Percentiles rank a stretch among this genome's conserved stretches.
phyloP scores from a whole-genome alignment of 1,139 yeast species.

The Cylindricascospora bacillispora region DNA sequence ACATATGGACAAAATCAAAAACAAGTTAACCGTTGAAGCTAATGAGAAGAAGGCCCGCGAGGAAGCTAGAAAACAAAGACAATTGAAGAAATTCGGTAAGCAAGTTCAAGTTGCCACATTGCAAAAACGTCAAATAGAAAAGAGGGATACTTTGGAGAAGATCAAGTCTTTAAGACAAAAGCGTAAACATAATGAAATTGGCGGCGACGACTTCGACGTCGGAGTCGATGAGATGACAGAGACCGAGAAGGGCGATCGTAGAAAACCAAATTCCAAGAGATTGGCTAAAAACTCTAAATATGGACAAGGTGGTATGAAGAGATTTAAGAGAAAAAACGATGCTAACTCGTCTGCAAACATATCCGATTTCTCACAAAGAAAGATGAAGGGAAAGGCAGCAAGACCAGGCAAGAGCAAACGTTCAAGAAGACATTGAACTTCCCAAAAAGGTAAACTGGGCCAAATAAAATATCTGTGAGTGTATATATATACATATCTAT shows the following conservation, averaged over 20 bases:
- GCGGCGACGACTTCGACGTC: constrained; percentile 40
- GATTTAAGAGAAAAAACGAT: constrained; percentile 61
- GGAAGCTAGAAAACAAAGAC: constrained; percentile 90
- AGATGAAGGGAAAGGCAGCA: constrained; percentile 41
- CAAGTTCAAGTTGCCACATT: constrained; percentile 90
- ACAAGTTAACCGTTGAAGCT: constrained; percentile 72
- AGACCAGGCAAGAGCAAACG: constrained; percentile 76
- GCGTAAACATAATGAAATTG: constrained; percentile 65
- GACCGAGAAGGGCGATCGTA: constrained; percentile 25
- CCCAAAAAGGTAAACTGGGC: too few relatives aligned
- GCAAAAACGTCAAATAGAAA: constrained; percentile 90
- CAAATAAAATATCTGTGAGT: too few relatives aligned
- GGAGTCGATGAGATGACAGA: constrained; percentile 68
- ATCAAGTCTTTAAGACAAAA: constrained; percentile 81
- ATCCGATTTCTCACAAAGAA: constrained; percentile 45
- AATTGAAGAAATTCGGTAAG: constrained; percentile 92
- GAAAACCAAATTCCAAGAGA: constrained; percentile 47
- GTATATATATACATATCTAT: too few relatives aligned
- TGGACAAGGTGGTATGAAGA: constrained; percentile 66
- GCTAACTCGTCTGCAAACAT: constrained; percentile 63
- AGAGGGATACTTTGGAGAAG: constrained; percentile 81
- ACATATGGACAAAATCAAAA: constrained; percentile 90
- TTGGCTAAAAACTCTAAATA: constrained; percentile 57
- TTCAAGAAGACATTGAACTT: too few relatives aligned
- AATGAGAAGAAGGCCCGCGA: constrained; percentile 84